Base-by-base conservation (phyloP, 176 grass and related monocot species). In the Hyparrhenia diplandra region DNA sequence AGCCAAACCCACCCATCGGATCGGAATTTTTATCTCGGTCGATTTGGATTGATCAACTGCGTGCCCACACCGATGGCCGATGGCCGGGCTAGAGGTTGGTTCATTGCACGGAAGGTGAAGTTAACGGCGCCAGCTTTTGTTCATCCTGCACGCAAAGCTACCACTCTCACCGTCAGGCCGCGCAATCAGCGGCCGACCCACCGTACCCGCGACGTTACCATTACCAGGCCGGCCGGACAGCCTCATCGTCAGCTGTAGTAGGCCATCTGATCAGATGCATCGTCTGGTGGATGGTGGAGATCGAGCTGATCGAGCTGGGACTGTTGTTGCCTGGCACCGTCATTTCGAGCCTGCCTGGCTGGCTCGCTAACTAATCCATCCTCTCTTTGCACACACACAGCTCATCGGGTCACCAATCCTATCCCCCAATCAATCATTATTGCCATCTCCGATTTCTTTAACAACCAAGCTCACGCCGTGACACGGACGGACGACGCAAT, bases 141-240 rank as follows among this genome's bases (percentile, higher is more conserved):
- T 13, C 64, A 76, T 8, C 69, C 64, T 64, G 20, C 87, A 89
- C 87, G 77, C 82, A 85, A 89, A 85, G 87, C 8, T 36, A 57
- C 51, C 2, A 10, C 42, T 4, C 2, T 0, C 17, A 35, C 49
- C 27, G 17, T 28, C 13, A 18, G 37, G n/a, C n/a, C 40, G 40
- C 32, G 4, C 4, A 30, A 64, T 29, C 75, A 17, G 75, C 13
- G 45, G 16, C 45, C 14, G 45, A n/a, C n/a, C n/a, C n/a, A n/a
- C n/a, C n/a, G n/a, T n/a, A n/a, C n/a, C n/a, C n/a, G n/a, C n/a
- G n/a, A n/a, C n/a, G n/a, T n/a, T 18, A 5, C 41, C 37, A 40
- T 5, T 39, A 7, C 36, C 36, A 39, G 36, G 40, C 45, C 42
- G 23, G 4, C 21, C 18, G 8, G 67, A 3, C 4, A 4, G 4